phyloP scores from a whole-genome alignment of 192 early-diverging fungal species.

The Kappamyces sp. region DNA sequence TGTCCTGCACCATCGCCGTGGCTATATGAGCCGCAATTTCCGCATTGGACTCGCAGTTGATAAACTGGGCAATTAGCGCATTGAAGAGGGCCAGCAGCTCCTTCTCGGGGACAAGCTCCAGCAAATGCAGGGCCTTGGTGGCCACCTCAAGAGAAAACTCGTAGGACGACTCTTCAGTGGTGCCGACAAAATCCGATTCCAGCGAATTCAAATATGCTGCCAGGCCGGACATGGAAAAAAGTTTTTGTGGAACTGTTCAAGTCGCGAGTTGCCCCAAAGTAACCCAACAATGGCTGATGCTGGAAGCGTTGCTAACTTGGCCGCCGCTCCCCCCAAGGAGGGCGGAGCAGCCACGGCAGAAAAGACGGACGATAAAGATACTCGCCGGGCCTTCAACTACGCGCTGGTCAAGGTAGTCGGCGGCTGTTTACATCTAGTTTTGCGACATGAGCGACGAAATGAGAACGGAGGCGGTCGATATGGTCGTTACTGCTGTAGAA shows the following conservation, averaged over 20 bases:
- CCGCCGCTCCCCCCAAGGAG: constrained; percentile 21
- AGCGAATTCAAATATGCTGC: no score
- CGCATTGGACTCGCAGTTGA: constrained; percentile 11
- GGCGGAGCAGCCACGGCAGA: constrained; percentile 25
- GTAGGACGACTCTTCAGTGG: no score
- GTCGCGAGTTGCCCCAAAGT: neutral
- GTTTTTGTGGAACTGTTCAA: no score
- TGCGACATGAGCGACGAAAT: constrained; percentile 55
- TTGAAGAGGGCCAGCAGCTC: constrained; percentile 4
- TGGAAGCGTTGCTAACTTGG: constrained; percentile 41
- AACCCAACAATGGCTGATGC: constrained; percentile 36
- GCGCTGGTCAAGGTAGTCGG: constrained; percentile 44
- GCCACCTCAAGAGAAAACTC: neutral
- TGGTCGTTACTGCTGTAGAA: constrained; percentile 55
- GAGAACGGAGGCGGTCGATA: constrained; percentile 46
- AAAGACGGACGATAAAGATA: constrained; percentile 45
- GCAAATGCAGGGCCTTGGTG: neutral
- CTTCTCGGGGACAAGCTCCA: neutral
- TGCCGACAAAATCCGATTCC: no score
- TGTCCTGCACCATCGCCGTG: constrained; percentile 1
- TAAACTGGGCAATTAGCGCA: neutral
- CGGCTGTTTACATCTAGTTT: constrained; percentile 23
- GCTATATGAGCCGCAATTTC: neutral
- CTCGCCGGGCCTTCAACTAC: constrained; percentile 52
- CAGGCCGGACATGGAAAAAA: no score